Evolutionary conservation across 148 eudicot genomes (phyloP).

Genomic region (Camellia sinensis): DNA sequence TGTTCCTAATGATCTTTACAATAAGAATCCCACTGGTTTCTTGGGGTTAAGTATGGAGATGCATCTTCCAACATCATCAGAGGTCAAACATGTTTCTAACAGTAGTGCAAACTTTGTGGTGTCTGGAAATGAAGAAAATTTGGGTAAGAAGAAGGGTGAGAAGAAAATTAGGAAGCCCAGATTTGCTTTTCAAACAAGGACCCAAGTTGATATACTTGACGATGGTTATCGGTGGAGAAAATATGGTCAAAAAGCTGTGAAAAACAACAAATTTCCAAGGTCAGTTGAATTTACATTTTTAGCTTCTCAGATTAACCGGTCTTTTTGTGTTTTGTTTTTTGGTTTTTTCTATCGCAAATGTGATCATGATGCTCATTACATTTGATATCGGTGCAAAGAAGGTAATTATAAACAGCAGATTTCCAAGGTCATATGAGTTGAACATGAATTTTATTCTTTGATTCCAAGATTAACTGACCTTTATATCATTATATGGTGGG

Average conservation of each 20-base stretch:
- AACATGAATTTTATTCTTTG: neutral
- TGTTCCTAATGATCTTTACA: neutral
- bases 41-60: conserved; percentile 1
- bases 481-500: neutral
- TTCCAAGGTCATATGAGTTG: neutral
- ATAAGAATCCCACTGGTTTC: neutral
- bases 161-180: conserved; percentile 47
- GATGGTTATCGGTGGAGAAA: conserved; percentile 79
- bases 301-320: neutral
- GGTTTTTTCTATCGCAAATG: neutral
- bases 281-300: conserved; percentile 3
- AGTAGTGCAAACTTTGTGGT: neutral
- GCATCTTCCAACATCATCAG: neutral
- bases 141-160: conserved; percentile 23
- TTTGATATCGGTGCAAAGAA: neutral
- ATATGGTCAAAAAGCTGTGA: conserved; percentile 73
- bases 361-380: neutral
- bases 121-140: neutral
- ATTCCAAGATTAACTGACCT: neutral
- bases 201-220: conserved; percentile 73
- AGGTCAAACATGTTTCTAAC: conserved; percentile 11
- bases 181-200: conserved; percentile 62
- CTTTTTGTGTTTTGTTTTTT: neutral
- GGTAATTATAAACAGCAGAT: neutral
- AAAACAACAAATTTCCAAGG: conserved; percentile 64